phyloP scores from a whole-genome alignment of 305 asterid species.

The Fraxinus xanthoxyloides region DNA sequence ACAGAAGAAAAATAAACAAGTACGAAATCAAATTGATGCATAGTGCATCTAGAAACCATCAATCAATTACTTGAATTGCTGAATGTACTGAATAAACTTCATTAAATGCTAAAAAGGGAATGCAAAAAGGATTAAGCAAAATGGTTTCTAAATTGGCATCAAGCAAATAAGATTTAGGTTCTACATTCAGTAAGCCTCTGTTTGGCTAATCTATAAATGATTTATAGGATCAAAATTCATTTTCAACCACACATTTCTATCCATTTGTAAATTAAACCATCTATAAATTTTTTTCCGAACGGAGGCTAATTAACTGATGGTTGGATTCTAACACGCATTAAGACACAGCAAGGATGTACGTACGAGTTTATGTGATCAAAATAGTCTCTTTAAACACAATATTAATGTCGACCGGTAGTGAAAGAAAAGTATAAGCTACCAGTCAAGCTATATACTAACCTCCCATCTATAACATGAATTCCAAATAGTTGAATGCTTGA shows the following conservation, averaged over 20 bases:
- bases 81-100: not conserved
- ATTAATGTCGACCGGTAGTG: not conserved
- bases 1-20: constrained; percentile 9
- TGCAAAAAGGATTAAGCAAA: not conserved
- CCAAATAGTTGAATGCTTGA: not conserved
- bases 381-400: not conserved
- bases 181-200: not conserved
- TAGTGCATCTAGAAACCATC: not conserved
- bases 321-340: not conserved
- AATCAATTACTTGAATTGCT: not conserved
- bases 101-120: not conserved
- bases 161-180: not conserved
- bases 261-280: too few relatives aligned
- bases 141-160: not conserved
- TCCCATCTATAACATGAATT: not conserved
- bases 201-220: not conserved
- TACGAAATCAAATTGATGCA: not conserved
- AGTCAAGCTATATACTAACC: not conserved
- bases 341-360: not conserved
- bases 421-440: not conserved
- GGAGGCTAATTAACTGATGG: not conserved
- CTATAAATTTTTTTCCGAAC: too few relatives aligned
- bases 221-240: not conserved
- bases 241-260: not conserved
- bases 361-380: not conserved